Evolutionary conservation across 768 basidiomycete genomes (phyloP).

Genomic region (Asterophora parasitica): DNA sequence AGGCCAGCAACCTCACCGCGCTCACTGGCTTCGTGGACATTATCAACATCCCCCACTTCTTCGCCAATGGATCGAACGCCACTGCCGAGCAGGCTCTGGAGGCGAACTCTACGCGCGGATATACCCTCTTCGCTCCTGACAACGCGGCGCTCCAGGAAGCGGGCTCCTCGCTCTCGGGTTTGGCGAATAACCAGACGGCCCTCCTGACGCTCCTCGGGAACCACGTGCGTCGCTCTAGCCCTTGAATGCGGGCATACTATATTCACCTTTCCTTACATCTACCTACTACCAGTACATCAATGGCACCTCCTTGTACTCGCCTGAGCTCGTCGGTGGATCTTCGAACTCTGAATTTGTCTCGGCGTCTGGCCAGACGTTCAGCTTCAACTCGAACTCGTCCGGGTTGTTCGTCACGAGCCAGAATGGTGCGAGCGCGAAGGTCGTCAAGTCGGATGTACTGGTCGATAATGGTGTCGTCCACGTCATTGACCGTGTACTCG

Average conservation of each 20-base stretch:
- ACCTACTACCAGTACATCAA: slow-evolving; percentile 48
- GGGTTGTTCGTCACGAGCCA: slow-evolving; percentile 50
- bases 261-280: not conserved
- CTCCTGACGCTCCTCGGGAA: slow-evolving; percentile 46
- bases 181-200: slow-evolving; percentile 42
- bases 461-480: slow-evolving; percentile 68
- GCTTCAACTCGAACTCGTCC: slow-evolving; percentile 47
- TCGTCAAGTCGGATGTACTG: slow-evolving; percentile 57
- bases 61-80: slow-evolving; percentile 27
- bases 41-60: slow-evolving; percentile 19
- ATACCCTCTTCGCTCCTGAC: slow-evolving; percentile 66
- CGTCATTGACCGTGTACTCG: slow-evolving; percentile 49
- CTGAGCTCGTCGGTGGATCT: slow-evolving; percentile 34
- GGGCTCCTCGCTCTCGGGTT: slow-evolving; percentile 25
- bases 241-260: too few species aligned
- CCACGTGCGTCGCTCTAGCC: slow-evolving; percentile 41
- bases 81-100: slow-evolving; percentile 33
- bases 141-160: slow-evolving; percentile 42
- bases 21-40: slow-evolving; percentile 28
- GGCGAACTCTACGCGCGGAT: slow-evolving; percentile 34
- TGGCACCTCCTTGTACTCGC: slow-evolving; percentile 62
- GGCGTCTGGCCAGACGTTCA: slow-evolving; percentile 51
- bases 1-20: slow-evolving; percentile 36
- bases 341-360: slow-evolving; percentile 31
- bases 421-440: slow-evolving; percentile 36